Percentiles rank a stretch among this genome's conserved stretches.
Evolutionary conservation across 2,329 filamentous ascomycete genomes (phyloP).

Genomic region (Aspergillus felis): DNA sequence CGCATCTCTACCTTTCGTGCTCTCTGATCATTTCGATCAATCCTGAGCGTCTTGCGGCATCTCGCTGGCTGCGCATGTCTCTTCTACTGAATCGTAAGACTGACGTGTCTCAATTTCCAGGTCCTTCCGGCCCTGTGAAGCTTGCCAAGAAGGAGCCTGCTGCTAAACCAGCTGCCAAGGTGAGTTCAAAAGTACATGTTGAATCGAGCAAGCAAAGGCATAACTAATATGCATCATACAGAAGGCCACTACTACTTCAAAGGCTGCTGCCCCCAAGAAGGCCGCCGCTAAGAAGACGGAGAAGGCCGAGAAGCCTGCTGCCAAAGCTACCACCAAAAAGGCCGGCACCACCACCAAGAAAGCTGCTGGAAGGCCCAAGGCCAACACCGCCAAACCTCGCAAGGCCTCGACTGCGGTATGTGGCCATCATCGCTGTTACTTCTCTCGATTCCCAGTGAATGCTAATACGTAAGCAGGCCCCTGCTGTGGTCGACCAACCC

Average conservation of each 20-base stretch:
- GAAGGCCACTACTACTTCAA: constrained; percentile 36
- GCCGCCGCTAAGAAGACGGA: constrained; percentile 47
- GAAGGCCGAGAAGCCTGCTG: constrained; percentile 42
- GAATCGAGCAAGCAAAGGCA: background rate
- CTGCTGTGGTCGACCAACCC: constrained; percentile 65
- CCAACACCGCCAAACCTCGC: constrained; percentile 52
- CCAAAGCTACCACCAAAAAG: constrained; percentile 47
- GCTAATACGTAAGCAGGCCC: constrained; percentile 47
- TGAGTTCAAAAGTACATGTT: constrained; percentile 6
- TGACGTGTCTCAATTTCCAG: constrained; percentile 44
- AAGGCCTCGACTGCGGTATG: constrained; percentile 46
- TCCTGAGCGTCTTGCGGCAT: background rate
- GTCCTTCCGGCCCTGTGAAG: constrained; percentile 86
- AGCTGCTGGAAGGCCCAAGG: constrained; percentile 49
- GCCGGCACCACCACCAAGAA: constrained; percentile 45
- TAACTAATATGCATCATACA: constrained; percentile 28
- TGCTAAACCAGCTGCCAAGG: constrained; percentile 43
- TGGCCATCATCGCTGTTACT: constrained; percentile 5
- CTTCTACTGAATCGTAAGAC: constrained; percentile 9
- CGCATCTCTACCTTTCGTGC: background rate
- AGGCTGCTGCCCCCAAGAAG: constrained; percentile 32
- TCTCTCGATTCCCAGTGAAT: background rate
- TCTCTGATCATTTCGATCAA: background rate
- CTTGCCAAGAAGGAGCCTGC: constrained; percentile 70
- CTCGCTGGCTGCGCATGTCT: constrained; percentile 2